Base-by-base conservation (phyloP, 163 green algal species). In the Chloromonas sp. region DNA sequence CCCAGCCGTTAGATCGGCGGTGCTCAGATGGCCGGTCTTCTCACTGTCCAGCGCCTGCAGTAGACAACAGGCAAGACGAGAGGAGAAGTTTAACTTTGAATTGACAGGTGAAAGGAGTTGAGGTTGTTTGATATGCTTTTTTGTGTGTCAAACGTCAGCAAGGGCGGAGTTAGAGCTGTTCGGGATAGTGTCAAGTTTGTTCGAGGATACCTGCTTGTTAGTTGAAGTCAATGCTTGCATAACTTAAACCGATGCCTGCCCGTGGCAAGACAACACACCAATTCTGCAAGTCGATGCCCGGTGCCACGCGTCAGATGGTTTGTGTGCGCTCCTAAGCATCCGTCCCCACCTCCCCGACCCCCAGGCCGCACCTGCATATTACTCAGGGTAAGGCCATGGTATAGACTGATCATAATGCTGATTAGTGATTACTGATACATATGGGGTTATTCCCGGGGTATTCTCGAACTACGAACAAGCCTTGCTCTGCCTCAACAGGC, bases 1-100 rank as follows among this genome's bases (percentile, higher is more conserved):
- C 2, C 86, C 92, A 0, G 91, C 89, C 60, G 90, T 60, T 70
- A 95, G 83, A 15, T 90, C 89, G 13, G 84, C 83, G 58, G 60
- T 70, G 13, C 60, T 82, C 11, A 93, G 66, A 36, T 66, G 84
- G 66, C 90, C 90, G 60, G 66, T n/a, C 1, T 59, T 79, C 5
- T 14, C 14, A 0, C 58, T 74, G 79, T 91, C 88, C 81, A 90
- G 89, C 0, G 86, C 84, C 61, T 81, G 70, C 14, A 88, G 84
- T 78, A 89, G 11, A 11, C 66, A 76, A 11, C 11, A 11, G 5
- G 66, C 5, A 8, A 76, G 66, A 76, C 8, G 66, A 11, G 11
- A 76, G 66, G 8, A 76, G 11, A 76, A 11, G 66, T 76, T n/a
- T 76, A 76, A 76, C 36, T 36, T 36, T 36, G 36, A 36, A 36